Evolutionary conservation across 2,329 filamentous ascomycete genomes (phyloP), one percentile per base, ranked within the genome.

Genomic region (Neofusicoccum ribis): DNA sequence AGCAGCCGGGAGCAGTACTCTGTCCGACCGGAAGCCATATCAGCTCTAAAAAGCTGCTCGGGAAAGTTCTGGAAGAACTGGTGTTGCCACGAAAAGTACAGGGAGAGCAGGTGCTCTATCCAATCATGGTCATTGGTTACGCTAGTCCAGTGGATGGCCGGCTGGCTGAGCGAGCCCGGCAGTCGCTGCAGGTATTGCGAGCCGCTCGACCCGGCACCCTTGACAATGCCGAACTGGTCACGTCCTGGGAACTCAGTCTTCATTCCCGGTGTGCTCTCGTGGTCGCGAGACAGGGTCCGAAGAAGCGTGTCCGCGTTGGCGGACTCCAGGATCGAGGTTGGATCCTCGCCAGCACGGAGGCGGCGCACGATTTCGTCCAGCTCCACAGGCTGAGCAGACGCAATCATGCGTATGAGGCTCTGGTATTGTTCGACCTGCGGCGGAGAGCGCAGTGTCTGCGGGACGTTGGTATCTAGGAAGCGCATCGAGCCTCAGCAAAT

Each of bases 81-180:
- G 37, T 71, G 69, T 36, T 68, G 66, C 69, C 69, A 70, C 36
- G 68, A 58, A 15, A 71, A 67, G 59, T 69, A 72, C 23, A 67
- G 47, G 15, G 58, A 63, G 9, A 71, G 60, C 14, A 70, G 54
- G 15, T 69, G 68, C 34, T 64, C 54, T 20, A 69, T 65, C 36
- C 65, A 63, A 3, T 67, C 65, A 46, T 46, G n/a, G 17, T 68
- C 64, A 17, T 70, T 43, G 15, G 63, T 64, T n/a, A 69, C 69
- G 27, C 50, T 44, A 5, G 69, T 70, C 69, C 69, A 70, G 11
- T 59, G 54, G 37, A 64, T 51, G 43, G 52, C 54, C n/a, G 41
- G 46, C 11, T 39, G 51, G 17, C 36, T 65, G 14, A 31, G 47
- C 11, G 63, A 17, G 7, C 60, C 63, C 23, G 23, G 58, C 7